Evolutionary conservation across 2,329 filamentous ascomycete genomes (phyloP), one percentile per base, ranked within the genome.

Genomic region (Paecilomyces sp.): DNA sequence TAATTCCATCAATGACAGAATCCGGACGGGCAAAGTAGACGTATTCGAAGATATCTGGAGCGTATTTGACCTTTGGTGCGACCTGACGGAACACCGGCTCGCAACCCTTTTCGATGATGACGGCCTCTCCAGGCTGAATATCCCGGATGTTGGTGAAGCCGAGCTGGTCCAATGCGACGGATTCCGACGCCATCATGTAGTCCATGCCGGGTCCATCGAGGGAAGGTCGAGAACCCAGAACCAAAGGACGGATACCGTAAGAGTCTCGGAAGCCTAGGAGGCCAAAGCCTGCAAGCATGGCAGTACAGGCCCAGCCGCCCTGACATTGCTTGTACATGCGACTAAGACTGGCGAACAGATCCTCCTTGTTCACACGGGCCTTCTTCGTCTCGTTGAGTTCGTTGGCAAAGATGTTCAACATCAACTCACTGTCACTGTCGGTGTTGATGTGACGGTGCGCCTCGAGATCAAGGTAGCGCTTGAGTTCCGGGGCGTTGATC

Each of bases 111-210:
- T 88, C 81, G 63, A 95, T 87, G 69, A 95, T 91, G 62, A 95
- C 90, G 2, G 91, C 91, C 76, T 96, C 85, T 24, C 92, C 92
- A 0, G 92, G 91, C 58, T 88, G 77, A 64, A 96, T 89, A 69
- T 96, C 89, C 47, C 82, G 76, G 66, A 95, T 88, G 69, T 91
- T 81, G 34, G 75, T 80, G 77, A 94, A 96, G 15, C 91, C 91
- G 55, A 93, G 86, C 72, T 95, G 91, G 54, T 84, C 84, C 54
- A 96, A 79, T 8, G 91, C 92, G 56, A 96, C 87, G 8, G 89
- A 93, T 75, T 96, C 92, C 0, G 91, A 96, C 0, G 91, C 91
- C 80, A 96, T 85, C 83, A 96, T 91, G 78, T 95, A 96, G 75
- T 96, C 92, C 61, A 77, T 88, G 5, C 85, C 86, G 3, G 83